A percentile compares a stretch with the other conserved stretches of the same genome.
Evolutionary conservation across 495 filamentous ascomycete species (phyloP).

Genomic region (Pyronema omphalodes): DNA sequence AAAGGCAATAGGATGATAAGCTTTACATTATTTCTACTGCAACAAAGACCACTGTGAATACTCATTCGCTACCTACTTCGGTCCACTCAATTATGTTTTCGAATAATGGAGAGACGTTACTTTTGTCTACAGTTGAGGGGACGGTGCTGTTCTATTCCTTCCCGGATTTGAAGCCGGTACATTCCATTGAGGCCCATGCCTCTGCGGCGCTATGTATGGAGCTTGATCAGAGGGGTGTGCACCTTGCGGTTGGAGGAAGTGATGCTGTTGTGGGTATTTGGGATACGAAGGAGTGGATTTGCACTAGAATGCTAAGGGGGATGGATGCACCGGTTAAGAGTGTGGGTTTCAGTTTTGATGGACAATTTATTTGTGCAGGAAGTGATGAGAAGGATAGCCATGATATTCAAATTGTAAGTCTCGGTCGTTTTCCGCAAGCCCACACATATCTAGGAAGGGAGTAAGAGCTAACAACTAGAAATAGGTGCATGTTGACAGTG

Average conservation of each 20-base stretch:
- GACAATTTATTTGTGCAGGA: conserved; percentile 68
- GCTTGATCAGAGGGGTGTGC: conserved; percentile 26
- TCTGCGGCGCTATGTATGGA: conserved; percentile 22
- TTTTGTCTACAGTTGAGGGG: conserved; percentile 69
- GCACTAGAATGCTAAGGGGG: conserved; percentile 55
- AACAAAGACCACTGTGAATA: conserved; percentile 31
- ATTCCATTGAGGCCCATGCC: conserved; percentile 22
- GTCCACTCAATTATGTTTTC: conserved; percentile 55
- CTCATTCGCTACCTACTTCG: conserved; percentile 51
- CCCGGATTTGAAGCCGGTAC: conserved; percentile 35
- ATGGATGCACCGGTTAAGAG: conserved; percentile 65
- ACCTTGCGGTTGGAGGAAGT: conserved; percentile 72
- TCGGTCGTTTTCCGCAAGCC: neutral
- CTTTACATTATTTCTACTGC: conserved; percentile 16
- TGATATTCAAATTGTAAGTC: conserved; percentile 46
- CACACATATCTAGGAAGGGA: neutral
- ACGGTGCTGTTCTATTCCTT: conserved; percentile 64
- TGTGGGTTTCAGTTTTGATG: conserved; percentile 38
- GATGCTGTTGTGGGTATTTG: conserved; percentile 80
- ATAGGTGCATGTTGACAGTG: conserved; percentile 72
- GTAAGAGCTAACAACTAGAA: conserved; percentile 11
- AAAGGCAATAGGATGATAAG: conserved; percentile 41
- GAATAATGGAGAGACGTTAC: conserved; percentile 50
- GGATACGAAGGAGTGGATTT: conserved; percentile 87
- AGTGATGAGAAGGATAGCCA: conserved; percentile 70